Evolutionary conservation across 1,284 basidiomycete species (phyloP).

Genomic region (Microbotryum silenes-acaulis): DNA sequence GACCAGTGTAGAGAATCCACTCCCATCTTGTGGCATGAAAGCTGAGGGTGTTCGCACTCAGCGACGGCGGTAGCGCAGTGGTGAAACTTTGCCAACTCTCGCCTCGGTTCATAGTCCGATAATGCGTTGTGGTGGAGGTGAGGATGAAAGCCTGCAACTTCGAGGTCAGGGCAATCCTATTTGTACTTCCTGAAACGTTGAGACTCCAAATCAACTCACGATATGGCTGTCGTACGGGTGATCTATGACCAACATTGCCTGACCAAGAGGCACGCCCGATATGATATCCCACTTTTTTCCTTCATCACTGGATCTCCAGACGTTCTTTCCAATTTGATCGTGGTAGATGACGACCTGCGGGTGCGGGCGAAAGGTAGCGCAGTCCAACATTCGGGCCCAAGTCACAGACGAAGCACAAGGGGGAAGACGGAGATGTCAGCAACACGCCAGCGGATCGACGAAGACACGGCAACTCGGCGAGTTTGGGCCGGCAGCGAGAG

Average conservation of each 20-base stretch:
- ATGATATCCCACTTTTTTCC: slow-evolving; percentile 70
- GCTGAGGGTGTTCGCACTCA: slow-evolving; percentile 57
- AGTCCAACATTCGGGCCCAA: slow-evolving; percentile 1
- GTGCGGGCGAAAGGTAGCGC: slow-evolving; percentile 21
- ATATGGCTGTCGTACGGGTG: slow-evolving; percentile 77
- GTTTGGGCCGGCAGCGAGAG: no score
- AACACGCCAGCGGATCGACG: no score
- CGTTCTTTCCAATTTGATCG: slow-evolving; percentile 58
- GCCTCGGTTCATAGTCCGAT: slow-evolving; percentile 75
- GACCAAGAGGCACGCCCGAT: slow-evolving; percentile 55
- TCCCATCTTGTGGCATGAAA: slow-evolving; percentile 63
- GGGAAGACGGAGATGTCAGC: no score
- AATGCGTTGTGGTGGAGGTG: slow-evolving; percentile 63
- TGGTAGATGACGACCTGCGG: slow-evolving; percentile 70
- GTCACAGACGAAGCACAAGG: not conserved
- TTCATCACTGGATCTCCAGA: slow-evolving; percentile 81
- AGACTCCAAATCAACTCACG: slow-evolving; percentile 47
- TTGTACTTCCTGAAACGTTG: not conserved
- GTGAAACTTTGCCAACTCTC: slow-evolving; percentile 73
- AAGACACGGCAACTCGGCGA: no score
- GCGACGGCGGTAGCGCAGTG: slow-evolving; percentile 56
- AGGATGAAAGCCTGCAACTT: slow-evolving; percentile 69
- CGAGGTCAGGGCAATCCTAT: not conserved
- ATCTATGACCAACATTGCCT: slow-evolving; percentile 65
- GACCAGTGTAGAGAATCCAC: slow-evolving; percentile 75